These are phyloP conservation scores for Globisporangium uncinulatum DNA, from an alignment of 352 stramenopile species.

Conservation along the genomic window DNA sequence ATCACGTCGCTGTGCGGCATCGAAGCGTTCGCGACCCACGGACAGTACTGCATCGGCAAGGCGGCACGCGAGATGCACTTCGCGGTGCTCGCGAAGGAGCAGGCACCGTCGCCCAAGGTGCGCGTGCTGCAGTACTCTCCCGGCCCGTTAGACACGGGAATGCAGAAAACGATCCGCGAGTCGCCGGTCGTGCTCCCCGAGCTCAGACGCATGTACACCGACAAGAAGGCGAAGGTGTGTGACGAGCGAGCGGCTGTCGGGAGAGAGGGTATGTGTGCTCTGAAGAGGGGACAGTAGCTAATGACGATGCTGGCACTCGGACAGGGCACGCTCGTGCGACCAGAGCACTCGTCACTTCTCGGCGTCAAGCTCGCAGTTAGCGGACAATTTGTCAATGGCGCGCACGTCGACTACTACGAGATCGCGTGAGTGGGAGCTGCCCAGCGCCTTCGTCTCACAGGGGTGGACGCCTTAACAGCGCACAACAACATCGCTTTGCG, in stretches of 20 bases:
- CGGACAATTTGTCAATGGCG: conserved; percentile 46
- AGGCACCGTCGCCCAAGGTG: conserved; percentile 25
- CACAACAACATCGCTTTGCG: no score
- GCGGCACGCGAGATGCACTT: conserved; percentile 86
- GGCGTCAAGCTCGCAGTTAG: conserved; percentile 51
- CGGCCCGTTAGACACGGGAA: conserved; percentile 84
- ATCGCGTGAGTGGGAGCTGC: background rate
- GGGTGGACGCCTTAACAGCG: no score
- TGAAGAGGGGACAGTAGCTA: background rate
- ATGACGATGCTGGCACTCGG: background rate
- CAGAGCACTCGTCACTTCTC: conserved; percentile 47
- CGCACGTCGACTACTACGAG: conserved; percentile 82
- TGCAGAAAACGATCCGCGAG: conserved; percentile 68
- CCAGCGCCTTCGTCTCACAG: no score
- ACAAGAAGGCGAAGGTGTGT: conserved; percentile 38
- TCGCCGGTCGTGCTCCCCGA: conserved; percentile 29
- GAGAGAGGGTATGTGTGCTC: background rate
- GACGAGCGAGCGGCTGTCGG: background rate
- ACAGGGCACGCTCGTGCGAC: conserved; percentile 44
- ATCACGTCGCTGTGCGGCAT: conserved; percentile 84
- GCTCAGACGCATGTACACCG: conserved; percentile 35
- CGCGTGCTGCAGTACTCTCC: conserved; percentile 83
- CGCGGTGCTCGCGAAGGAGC: conserved; percentile 58
- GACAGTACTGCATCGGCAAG: conserved; percentile 82
- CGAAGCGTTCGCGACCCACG: conserved; percentile 70